Evolutionary conservation across 768 basidiomycete species (phyloP).

Genomic region (Pholiota molesta): DNA sequence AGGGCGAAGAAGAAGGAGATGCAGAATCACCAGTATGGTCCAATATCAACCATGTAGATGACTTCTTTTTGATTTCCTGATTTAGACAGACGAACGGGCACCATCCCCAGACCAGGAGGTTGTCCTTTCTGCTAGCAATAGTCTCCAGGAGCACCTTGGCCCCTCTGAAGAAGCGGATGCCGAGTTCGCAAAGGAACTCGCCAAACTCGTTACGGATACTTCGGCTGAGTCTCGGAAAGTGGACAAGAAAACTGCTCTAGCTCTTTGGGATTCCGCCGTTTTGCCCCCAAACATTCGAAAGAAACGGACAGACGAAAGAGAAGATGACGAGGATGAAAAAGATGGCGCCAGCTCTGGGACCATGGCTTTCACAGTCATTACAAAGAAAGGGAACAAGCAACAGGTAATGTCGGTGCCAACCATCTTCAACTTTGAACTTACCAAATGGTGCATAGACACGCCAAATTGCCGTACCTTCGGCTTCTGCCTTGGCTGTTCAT

Average conservation of each 20-base stretch:
- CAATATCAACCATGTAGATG: neutral
- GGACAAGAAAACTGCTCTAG: constrained; percentile 85
- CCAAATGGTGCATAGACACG: constrained; percentile 56
- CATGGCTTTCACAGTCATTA: constrained; percentile 93
- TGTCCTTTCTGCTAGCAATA: constrained; percentile 60
- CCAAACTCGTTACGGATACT: constrained; percentile 90
- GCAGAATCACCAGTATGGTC: constrained; percentile 54
- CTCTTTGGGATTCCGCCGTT: constrained; percentile 88
- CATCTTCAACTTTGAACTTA: neutral
- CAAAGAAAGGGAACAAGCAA: constrained; percentile 92
- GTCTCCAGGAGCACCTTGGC: constrained; percentile 70
- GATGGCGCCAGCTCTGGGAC: constrained; percentile 40
- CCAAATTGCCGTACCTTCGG: constrained; percentile 87
- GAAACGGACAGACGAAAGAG: constrained; percentile 64
- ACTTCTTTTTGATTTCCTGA: neutral
- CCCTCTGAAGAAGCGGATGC: constrained; percentile 89
- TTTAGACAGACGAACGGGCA: constrained; percentile 67
- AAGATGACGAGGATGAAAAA: constrained; percentile 48
- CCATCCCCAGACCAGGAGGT: constrained; percentile 85
- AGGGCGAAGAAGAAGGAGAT: constrained; percentile 67
- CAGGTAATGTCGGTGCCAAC: constrained; percentile 56
- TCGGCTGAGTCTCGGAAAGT: constrained; percentile 83
- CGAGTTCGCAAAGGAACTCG: constrained; percentile 94
- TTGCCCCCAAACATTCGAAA: constrained; percentile 67
- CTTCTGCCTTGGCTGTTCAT: constrained; percentile 87